Evolutionary conservation across 768 basidiomycete species (phyloP).

Genomic region (Clathrus columnatus): DNA sequence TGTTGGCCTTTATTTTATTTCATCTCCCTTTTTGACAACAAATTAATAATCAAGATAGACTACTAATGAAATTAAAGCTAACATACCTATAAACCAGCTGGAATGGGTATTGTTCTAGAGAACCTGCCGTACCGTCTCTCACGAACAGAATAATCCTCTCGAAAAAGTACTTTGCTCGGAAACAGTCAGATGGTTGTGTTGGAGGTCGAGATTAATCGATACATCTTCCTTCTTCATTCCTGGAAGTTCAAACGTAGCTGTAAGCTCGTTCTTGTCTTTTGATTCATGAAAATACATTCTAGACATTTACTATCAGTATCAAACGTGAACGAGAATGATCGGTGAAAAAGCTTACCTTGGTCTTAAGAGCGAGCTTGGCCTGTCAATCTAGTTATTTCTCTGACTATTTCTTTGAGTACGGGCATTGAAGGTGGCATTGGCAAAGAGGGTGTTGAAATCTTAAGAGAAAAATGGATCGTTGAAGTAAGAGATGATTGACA

Average conservation of each 20-base stretch:
- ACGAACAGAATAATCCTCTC: slow-evolving; percentile 29
- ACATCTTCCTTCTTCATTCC: slow-evolving; percentile 43
- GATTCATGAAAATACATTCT: slow-evolving; percentile 40
- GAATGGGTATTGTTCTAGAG: slow-evolving; percentile 39
- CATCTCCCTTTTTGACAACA: slow-evolving; percentile 28
- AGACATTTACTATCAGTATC: background rate
- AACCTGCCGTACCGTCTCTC: slow-evolving; percentile 44
- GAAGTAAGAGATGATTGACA: slow-evolving; percentile 2
- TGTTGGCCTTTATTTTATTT: slow-evolving; percentile 39
- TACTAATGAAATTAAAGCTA: background rate
- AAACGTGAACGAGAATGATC: background rate
- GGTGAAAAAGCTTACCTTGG: background rate
- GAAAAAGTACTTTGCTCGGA: slow-evolving; percentile 34
- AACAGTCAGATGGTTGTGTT: slow-evolving; percentile 38
- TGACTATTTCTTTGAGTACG: background rate
- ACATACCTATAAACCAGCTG: slow-evolving; percentile 40
- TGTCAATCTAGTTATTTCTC: background rate
- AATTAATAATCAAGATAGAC: background rate
- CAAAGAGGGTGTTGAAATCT: slow-evolving; percentile 1
- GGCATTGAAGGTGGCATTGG: background rate
- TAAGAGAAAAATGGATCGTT: slow-evolving; percentile 3
- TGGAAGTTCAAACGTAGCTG: slow-evolving; percentile 47
- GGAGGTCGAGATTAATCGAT: slow-evolving; percentile 37
- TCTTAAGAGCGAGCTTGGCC: background rate
- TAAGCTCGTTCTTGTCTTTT: slow-evolving; percentile 31